Base-by-base conservation (phyloP, 108 stramenopile species). In the Conticribra guillardii region DNA sequence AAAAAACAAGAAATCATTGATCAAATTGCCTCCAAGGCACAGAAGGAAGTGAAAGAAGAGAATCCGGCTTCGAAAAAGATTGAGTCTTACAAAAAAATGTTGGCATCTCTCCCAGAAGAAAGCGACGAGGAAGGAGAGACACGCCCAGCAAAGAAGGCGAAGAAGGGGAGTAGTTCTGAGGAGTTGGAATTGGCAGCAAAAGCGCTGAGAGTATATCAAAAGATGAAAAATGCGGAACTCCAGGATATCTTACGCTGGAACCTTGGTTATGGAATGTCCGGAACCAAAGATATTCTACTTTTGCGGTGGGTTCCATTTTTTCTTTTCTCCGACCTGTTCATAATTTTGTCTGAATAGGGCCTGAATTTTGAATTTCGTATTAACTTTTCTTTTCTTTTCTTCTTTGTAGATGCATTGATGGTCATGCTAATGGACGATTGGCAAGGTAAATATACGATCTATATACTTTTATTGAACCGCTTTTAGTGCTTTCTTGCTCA, bases 171-270 rank as follows among this genome's bases (percentile, higher is more conserved):
- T 24, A 5, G 28, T 2, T 2, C 37, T 5, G 67, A 62, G 33
- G 52, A 55, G 19, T 29, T 80, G 29, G 37, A 54, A 23, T 48
- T 29, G 45, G 56, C 64, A 48, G 84, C 60, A 16, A 53, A 58
- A 51, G 82, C 56, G 64, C 79, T 64, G 48, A 65, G 19, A 32
- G 66, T 70, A 31, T 84, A 87, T 62, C 50, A 73, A 1, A 76
- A 77, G n/a, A 70, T 55, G 52, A 90, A 80, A 34, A 59, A 37
- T 24, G 86, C 77, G 17, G 84, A 83, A 31, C 76, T 94, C 44
- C 86, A 94, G 58, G 87, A 89, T 64, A 28, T 85, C 17, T 60
- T 94, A 57, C 61, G 87, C 1, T 94, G 90, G 89, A 94, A 94
- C 69, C 31, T 76, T 32, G 77, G 69, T 0, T 87, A 91, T 61